phyloP scores from a whole-genome alignment of 768 basidiomycete genomes.

The Amanita subjunquillea region DNA sequence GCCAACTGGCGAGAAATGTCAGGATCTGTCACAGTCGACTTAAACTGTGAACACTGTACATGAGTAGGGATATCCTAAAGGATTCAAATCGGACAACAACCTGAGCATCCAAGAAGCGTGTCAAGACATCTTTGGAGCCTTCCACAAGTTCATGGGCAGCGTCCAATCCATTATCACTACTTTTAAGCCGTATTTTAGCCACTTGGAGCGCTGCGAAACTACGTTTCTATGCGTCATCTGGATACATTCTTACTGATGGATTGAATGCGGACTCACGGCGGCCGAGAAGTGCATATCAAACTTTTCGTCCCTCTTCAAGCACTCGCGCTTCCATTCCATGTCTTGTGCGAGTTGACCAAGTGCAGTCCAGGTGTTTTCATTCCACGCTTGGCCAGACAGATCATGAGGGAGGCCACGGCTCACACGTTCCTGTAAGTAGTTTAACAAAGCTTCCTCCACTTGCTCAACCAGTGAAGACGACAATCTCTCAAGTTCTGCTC shows the following conservation, averaged over 20 bases:
- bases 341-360: slow-evolving; percentile 40
- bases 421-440: slow-evolving; percentile 54
- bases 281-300: slow-evolving; percentile 82
- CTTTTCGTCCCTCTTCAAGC: slow-evolving; percentile 78
- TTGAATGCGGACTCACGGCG: slow-evolving; percentile 42
- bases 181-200: slow-evolving; percentile 34
- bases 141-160: slow-evolving; percentile 54
- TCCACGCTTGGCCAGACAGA: slow-evolving; percentile 36
- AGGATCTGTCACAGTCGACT: slow-evolving; percentile 76
- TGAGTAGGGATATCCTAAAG: slow-evolving; percentile 3
- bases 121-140: slow-evolving; percentile 68
- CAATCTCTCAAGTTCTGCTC: slow-evolving; percentile 40
- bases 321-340: slow-evolving; percentile 57
- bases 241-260: slow-evolving; percentile 4
- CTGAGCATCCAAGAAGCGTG: slow-evolving; percentile 62
- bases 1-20: slow-evolving; percentile 75
- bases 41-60: slow-evolving; percentile 37
- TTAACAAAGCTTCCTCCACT: slow-evolving; percentile 54
- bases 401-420: slow-evolving; percentile 48
- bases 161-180: slow-evolving; percentile 29
- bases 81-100: slow-evolving; percentile 26
- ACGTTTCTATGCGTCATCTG: slow-evolving; percentile 30
- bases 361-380: slow-evolving; percentile 48
- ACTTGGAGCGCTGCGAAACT: slow-evolving; percentile 38
- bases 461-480: slow-evolving; percentile 46